These are phyloP conservation scores for Geosmithia morbida DNA, from an alignment of 2,329 filamentous ascomycete genomes.

Conservation along the genomic window DNA sequence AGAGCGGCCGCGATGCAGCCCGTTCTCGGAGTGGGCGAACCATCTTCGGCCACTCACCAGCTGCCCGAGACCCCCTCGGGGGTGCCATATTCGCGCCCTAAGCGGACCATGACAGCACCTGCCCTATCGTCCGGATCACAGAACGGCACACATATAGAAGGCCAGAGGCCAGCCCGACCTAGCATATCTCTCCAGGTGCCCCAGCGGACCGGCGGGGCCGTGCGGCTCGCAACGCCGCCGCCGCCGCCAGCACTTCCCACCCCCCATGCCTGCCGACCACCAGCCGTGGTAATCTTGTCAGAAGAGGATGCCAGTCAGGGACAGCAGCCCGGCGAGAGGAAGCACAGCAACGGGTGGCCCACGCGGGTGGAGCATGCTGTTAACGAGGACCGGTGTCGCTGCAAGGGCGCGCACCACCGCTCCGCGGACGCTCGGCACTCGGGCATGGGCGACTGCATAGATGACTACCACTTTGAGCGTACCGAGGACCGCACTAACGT, in stretches of 20 bases:
- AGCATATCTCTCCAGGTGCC: constrained; percentile 26
- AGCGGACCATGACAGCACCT: neutral
- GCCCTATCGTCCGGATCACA: neutral
- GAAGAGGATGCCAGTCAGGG: neutral
- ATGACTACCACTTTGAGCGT: constrained; percentile 17
- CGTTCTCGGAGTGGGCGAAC: neutral
- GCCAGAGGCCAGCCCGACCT: constrained; percentile 15
- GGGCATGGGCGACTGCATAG: neutral
- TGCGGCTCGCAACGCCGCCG: constrained; percentile 41
- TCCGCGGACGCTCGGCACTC: neutral
- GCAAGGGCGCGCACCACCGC: neutral
- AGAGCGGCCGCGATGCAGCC: neutral
- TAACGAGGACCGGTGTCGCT: neutral
- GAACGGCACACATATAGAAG: neutral
- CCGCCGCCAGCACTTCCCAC: constrained; percentile 7
- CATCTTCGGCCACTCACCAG: neutral
- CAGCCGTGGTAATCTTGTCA: constrained; percentile 20
- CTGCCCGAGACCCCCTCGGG: neutral
- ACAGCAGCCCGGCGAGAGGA: neutral
- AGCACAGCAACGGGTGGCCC: neutral
- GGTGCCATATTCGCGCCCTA: neutral
- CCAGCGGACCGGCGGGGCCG: constrained; percentile 41
- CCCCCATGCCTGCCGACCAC: constrained; percentile 17
- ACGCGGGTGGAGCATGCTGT: neutral
- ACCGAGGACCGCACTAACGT: constrained; percentile 36